Base-by-base conservation (phyloP, 2,329 filamentous ascomycete species). In the Phaeosphaeriaceae sp. region DNA sequence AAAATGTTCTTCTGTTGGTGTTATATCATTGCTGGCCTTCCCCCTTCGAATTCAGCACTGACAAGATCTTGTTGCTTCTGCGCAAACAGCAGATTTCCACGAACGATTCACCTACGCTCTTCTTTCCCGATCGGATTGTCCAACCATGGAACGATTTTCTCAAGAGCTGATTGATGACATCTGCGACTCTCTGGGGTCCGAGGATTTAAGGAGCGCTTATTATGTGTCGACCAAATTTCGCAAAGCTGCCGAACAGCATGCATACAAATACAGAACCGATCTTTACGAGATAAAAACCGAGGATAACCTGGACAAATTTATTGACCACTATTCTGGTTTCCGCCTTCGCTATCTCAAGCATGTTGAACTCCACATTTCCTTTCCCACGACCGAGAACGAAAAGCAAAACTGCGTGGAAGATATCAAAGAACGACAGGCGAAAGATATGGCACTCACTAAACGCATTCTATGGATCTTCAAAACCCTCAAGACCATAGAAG, bases 331-430 rank as follows among this genome's bases (percentile, higher is more conserved):
- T 28, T 21, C 34, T 13, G 40, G 40, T n/a, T 38, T 36, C 13
- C 51, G 51, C 33, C 36, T 41, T 28, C 33, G 35, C 16, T 46
- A 34, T 15, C 43, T 54, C 6, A 15, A 36, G 13, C 6, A 33
- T 2, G 15, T 50, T 3, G 4, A 20, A 23, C 50, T 47, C 15
- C 6, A 33, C 29, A 6, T 13, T 28, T 3, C 5, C 11, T 36
- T 40, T 46, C 37, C 28, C 17, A 36, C 32, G 18, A 18, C 15
- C 13, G 16, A 34, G 3, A 21, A 20, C 6, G 1, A 26, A 5
- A 20, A 35, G 20, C 21, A 23, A 6, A 32, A 16, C 17, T 43
- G 41, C n/a, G 12, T 20, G 5, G 26, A 35, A 16, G 28, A 28
- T 8, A 16, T 12, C 12, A 20, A 28, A n/a, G 41, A 43, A 43